phyloP scores from a whole-genome alignment of 2,329 filamentous ascomycete genomes.

The Penicillium sp. region DNA sequence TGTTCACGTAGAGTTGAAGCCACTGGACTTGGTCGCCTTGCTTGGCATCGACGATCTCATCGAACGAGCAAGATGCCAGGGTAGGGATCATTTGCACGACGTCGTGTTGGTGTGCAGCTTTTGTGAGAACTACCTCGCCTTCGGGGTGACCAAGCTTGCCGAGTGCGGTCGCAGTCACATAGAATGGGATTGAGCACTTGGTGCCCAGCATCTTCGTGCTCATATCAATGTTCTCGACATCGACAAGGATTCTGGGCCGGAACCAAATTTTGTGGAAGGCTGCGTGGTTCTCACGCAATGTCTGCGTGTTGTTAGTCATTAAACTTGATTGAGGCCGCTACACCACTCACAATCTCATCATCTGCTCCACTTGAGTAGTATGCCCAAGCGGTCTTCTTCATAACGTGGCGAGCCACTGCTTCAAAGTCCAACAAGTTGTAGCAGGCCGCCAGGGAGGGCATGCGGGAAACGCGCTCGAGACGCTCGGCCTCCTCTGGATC shows the following conservation, averaged over 20 bases:
- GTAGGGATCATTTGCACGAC: conserved; percentile 99
- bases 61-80: conserved; percentile 92
- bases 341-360: conserved; percentile 72
- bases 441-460: conserved; percentile 82
- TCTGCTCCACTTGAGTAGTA: conserved; percentile 96
- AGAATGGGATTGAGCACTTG: conserved; percentile 83
- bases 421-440: conserved; percentile 97
- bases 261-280: conserved; percentile 99
- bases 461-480: conserved; percentile 70
- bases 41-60: conserved; percentile 89
- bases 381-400: conserved; percentile 97
- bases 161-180: conserved; percentile 92
- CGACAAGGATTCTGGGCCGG: conserved; percentile 81
- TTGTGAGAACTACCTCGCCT: conserved; percentile 88
- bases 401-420: conserved; percentile 80
- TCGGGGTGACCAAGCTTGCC: conserved; percentile 94
- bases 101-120: conserved; percentile 79
- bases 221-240: conserved; percentile 85
- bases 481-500: conserved; percentile 73
- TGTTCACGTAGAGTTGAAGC: conserved; percentile 97
- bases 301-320: conserved; percentile 53
- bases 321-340: conserved; percentile 6
- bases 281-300: conserved; percentile 89
- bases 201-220: conserved; percentile 92
- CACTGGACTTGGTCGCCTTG: conserved; percentile 84